A percentile compares a stretch with the other conserved stretches of the same genome.
These are phyloP conservation scores for Glycyrrhiza uralensis DNA, from an alignment of 306 rosid genomes.

Conservation along the genomic window DNA sequence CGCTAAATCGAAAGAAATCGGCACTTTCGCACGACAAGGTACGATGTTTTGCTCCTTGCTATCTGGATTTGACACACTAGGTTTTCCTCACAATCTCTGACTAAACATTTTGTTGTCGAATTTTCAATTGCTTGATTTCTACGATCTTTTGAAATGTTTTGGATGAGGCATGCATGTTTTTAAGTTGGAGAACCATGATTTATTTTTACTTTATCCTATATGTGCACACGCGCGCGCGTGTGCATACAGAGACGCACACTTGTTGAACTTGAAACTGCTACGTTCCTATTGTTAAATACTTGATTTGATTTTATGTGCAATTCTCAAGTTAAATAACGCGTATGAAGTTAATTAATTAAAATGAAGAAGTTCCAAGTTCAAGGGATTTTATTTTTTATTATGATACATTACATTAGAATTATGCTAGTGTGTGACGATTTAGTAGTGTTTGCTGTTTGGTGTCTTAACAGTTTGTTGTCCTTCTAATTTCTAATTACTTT, in stretches of 20 bases:
- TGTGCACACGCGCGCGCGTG: too few relatives aligned
- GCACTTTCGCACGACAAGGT: conserved; percentile 11
- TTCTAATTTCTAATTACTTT: background rate
- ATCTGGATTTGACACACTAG: conserved; percentile 10
- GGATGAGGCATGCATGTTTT: background rate
- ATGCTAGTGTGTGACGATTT: background rate
- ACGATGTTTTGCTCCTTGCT: background rate
- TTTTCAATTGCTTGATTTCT: background rate
- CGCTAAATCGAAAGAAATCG: conserved; percentile 5
- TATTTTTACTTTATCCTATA: too few relatives aligned
- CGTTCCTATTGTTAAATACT: background rate
- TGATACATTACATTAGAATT: background rate
- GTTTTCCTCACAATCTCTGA: conserved; percentile 6
- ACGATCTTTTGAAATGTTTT: background rate
- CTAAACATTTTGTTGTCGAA: background rate
- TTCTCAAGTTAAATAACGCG: background rate
- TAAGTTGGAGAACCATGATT: background rate
- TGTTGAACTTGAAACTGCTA: conserved; percentile 16
- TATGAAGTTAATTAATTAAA: background rate
- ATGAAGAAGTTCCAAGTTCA: background rate
- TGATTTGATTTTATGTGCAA: background rate
- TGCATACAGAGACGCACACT: too few relatives aligned
- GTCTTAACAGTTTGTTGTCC: background rate
- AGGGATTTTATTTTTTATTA: background rate
- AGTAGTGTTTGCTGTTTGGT: background rate